phyloP scores from a whole-genome alignment of 2,329 filamentous ascomycete species.

The Venturia oleaginea region DNA sequence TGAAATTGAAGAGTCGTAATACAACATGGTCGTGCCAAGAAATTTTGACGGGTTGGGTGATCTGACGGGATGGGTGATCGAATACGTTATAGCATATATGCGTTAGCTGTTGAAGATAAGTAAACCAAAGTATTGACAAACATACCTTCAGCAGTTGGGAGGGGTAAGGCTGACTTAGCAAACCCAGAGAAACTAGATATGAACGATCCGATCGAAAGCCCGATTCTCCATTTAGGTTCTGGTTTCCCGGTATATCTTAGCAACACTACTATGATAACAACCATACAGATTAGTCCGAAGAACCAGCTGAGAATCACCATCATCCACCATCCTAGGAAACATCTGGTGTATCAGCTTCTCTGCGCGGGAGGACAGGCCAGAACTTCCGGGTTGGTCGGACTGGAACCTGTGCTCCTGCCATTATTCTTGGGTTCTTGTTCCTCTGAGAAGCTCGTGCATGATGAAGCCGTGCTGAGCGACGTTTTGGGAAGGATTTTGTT shows the following conservation, averaged over 20 bases:
- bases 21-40: no score
- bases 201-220: conserved; percentile 26
- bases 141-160: conserved; percentile 22
- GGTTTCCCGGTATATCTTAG: conserved; percentile 22
- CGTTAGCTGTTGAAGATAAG: conserved; percentile 19
- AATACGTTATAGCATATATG: background rate
- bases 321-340: conserved; percentile 20
- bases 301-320: conserved; percentile 23
- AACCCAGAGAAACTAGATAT: conserved; percentile 24
- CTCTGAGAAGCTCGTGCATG: no score
- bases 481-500: background rate
- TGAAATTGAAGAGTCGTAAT: no score
- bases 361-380: background rate
- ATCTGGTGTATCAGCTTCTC: background rate
- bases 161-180: conserved; percentile 24
- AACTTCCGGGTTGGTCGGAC: background rate
- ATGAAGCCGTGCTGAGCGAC: background rate
- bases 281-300: conserved; percentile 25
- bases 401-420: background rate
- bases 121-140: background rate
- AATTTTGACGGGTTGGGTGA: no score
- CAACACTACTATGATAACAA: conserved; percentile 26
- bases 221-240: conserved; percentile 25
- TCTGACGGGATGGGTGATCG: no score
- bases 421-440: background rate